Evolutionary conservation across 257 asterid genomes (phyloP).

Genomic region (Haberlea rhodopensis): DNA sequence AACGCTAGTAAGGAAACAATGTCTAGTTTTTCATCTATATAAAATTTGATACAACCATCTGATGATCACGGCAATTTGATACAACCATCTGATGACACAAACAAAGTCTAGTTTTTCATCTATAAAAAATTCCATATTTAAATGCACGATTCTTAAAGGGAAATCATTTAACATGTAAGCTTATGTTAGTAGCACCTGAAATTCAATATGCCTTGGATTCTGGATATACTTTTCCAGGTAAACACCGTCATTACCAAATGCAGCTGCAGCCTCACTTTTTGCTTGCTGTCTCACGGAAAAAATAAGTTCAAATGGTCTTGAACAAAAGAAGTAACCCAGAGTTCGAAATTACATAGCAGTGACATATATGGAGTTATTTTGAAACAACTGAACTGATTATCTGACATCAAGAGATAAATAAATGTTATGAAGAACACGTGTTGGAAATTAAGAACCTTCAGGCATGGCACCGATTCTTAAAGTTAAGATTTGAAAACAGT

Average conservation of each 20-base stretch:
- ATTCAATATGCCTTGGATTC: conserved; percentile 96
- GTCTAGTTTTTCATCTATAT: too few relatives aligned
- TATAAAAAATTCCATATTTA: background rate
- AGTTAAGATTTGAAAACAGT: conserved; percentile 7
- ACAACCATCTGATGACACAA: conserved; percentile 5
- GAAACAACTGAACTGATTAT: background rate
- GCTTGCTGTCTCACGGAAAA: conserved; percentile 44
- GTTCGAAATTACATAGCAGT: background rate
- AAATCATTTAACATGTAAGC: conserved; percentile 7
- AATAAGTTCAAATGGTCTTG: conserved; percentile 2
- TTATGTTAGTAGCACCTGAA: conserved; percentile 47
- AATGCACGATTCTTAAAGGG: conserved; percentile 6
- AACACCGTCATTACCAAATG: conserved; percentile 98
- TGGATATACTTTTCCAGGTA: conserved; percentile 91
- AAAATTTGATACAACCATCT: background rate
- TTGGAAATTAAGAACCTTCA: conserved; percentile 8
- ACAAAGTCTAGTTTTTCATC: background rate
- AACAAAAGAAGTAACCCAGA: conserved; percentile 8
- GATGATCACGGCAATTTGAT: too few relatives aligned
- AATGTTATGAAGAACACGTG: background rate
- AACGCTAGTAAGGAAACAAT: too few relatives aligned
- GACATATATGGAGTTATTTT: background rate
- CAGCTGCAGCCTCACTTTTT: conserved; percentile 97
- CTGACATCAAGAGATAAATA: background rate
- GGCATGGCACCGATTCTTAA: conserved; percentile 8